Base-by-base conservation (phyloP, 257 asterid species). In the Ophiorrhiza pumila region DNA sequence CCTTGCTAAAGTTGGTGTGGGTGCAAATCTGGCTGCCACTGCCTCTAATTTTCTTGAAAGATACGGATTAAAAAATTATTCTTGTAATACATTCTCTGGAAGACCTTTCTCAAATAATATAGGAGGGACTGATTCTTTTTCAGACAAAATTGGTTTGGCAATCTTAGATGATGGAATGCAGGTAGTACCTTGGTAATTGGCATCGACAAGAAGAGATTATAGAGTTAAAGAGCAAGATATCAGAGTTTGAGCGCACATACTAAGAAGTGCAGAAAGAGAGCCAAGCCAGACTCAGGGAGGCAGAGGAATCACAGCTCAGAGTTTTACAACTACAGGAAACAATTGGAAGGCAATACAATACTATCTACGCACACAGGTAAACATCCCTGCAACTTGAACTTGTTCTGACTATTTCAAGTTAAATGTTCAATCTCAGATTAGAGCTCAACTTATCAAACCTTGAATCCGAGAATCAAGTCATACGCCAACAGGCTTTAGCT, bases 91-190 rank as follows among this genome's bases (percentile, higher is more conserved):
- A 5, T 60, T 18, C 41, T 61, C 35, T 43, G 83, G 60, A 76
- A 69, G 65, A 69, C 80, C 45, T 20, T 37, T 76, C 50, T 63
- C 79, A 29, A 78, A 43, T 57, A 78, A 55, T 32, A 74, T 65
- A 76, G 31, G 39, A 32, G 66, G 76, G 60, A 64, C 27, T 76
- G 59, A 12, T 77, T 63, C 82, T 55, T 71, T 62, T 31, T 39
- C 73, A 18, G 84, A 70, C 74, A 77, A 37, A 72, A 88, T 91
- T 80, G 92, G 95, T 53, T 82, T 69, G 74, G 89, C 85, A 61
- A 85, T 94, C 67, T 88, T 94, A 53, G 99, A 94, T 78, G 99
- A 94, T 75, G 99, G 99, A 35, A 91, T 94, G 99, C 97, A 94
- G 98, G 98, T 94, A 80, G 49, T 58, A 59, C 83, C 43, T n/a